phyloP scores from a whole-genome alignment of 768 basidiomycete genomes.

The Trametopsis cervina region DNA sequence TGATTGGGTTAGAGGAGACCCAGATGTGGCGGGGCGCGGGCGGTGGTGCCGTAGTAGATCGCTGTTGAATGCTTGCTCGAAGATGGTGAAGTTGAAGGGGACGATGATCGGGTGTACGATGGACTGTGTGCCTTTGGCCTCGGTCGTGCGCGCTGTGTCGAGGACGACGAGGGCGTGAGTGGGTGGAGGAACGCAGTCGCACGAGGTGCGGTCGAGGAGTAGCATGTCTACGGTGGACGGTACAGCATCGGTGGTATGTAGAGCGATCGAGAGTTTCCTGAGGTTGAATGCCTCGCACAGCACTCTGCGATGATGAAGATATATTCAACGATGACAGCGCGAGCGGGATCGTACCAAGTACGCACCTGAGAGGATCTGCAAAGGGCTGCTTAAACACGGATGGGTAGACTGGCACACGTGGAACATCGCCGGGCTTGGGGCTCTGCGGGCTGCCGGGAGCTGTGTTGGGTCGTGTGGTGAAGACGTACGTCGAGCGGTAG shows the following conservation, averaged over 20 bases:
- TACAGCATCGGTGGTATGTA: not conserved
- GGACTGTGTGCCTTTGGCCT: not conserved
- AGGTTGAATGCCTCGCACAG: conserved; percentile 9
- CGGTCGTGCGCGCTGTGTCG: conserved; percentile 13
- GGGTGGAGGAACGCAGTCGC: conserved; percentile 26
- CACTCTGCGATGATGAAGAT: conserved; percentile 1
- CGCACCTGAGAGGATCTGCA: conserved; percentile 5
- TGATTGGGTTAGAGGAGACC: conserved; percentile 29
- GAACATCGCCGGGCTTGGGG: not conserved
- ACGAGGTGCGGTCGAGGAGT: conserved; percentile 3
- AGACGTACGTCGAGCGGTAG: not conserved
- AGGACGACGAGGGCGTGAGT: conserved; percentile 52
- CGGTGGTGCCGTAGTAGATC: not conserved
- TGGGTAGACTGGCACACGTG: not conserved
- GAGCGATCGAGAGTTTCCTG: not conserved
- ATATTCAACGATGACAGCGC: too few relatives aligned
- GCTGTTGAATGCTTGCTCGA: conserved; percentile 30
- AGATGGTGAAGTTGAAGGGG: conserved; percentile 46
- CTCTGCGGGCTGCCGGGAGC: not conserved
- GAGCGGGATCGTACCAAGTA: not conserved
- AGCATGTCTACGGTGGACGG: conserved; percentile 8
- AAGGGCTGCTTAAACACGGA: conserved; percentile 5
- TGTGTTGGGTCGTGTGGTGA: not conserved
- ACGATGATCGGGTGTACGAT: conserved; percentile 34
- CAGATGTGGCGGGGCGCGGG: conserved; percentile 19